A percentile compares a stretch with the other conserved stretches of the same genome.
Conservation (phyloP, 139 green algal genomes). For the Chlorella ohadii region DNA sequence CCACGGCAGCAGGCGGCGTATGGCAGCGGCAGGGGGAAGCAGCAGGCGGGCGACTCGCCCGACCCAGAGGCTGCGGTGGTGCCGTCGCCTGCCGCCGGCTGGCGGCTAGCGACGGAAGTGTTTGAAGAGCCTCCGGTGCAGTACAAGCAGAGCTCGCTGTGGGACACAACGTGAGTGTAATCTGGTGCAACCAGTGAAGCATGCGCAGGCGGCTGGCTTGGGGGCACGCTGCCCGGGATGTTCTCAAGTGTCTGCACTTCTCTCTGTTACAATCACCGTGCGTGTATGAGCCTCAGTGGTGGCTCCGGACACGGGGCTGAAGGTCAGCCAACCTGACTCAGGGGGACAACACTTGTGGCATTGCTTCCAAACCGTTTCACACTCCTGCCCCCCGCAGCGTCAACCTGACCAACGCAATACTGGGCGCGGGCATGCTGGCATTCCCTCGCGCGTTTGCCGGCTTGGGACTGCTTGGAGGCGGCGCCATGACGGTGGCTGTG, state of each 20-base stretch:
- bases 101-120: background rate
- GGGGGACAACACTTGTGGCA: no score
- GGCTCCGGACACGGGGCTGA: no score
- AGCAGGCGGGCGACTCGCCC: no score
- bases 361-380: no score
- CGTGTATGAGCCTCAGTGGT: no score
- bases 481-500: conserved; percentile 1
- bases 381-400: background rate
- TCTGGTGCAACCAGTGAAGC: no score
- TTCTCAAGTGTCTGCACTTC: no score
- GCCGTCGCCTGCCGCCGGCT: background rate
- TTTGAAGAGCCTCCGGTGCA: background rate
- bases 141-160: background rate
- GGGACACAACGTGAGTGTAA: conserved; percentile 6
- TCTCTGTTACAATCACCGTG: no score
- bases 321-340: no score
- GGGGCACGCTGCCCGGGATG: background rate
- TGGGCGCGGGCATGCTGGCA: conserved; percentile 34
- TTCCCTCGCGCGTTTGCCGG: conserved; percentile 29
- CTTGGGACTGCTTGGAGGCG: conserved; percentile 21
- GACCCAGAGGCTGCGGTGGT: background rate
- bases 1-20: no score
- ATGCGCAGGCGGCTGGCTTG: no score
- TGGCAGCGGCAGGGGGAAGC: no score
- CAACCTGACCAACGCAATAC: conserved; percentile 33